Evolutionary conservation across 805 yeast species (phyloP), one percentile per base, ranked within the genome.

Genomic region (Metschnikowia lachancei): DNA sequence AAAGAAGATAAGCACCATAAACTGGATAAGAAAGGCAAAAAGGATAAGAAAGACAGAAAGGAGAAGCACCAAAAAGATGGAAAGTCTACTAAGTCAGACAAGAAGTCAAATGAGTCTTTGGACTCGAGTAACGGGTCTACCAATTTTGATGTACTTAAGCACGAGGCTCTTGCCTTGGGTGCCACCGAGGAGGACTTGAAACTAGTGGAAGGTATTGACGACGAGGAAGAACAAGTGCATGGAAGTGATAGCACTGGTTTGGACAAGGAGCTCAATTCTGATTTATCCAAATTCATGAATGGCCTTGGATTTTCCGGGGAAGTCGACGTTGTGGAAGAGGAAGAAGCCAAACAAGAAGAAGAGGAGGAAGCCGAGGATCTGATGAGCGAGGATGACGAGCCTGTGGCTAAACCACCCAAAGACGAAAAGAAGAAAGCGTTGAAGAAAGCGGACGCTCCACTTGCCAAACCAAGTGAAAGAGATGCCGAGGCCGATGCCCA

Each of bases 151-250:
- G 76, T 70, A 2, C 63, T 87, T 40, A 81, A 85, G 55, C 79
- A 82, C 50, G 95, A 85, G 67, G 95, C 95, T 2, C 62, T 83
- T 12, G 83, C 82, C 18, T 67, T 91, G 24, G 97, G 97, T 29
- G 98, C 97, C 17, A 76, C 88, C 13, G 94, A 87, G 55, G 91
- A 82, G 18, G 97, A 90, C 63, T 61, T 91, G 38, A 76, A 78
- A 36, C 65, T 90, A 41, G 55, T 91, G 11, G 74, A 76, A 29
- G 85, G 75, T 13, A 55, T 85, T 3, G 82, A 75, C 29, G 78
- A 71, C 24, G 74, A 68, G 24, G 75, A 81, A 55, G 83, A 78
- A 50, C 74, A 72, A 47, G 82, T 77, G 50, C 26, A 30, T 12
- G 39, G n/a, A 4, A 75, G 75, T 47, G 71, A 58, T n/a, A 66